Base-by-base conservation (phyloP, 2,329 filamentous ascomycete genomes). In the Cyanodermella asteris region DNA sequence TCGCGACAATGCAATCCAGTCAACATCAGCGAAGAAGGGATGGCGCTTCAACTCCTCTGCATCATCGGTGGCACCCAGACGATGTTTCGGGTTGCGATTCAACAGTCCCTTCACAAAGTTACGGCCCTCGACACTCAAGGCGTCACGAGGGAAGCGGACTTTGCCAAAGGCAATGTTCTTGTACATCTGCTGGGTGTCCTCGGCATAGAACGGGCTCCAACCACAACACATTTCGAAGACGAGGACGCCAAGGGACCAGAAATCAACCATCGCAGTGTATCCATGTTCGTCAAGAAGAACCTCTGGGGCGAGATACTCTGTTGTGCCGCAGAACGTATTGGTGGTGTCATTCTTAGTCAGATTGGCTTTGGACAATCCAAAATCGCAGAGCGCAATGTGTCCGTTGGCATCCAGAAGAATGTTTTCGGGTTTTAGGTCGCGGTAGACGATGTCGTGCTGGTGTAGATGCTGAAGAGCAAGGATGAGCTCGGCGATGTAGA, bases 151-250 rank as follows among this genome's bases (percentile, higher is more conserved):
- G 48, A 97, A 97, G 32, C 87, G 66, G 29, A 97, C 87, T 47
- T 97, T 97, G 45, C 87, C 87, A 43, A 97, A 97, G 0, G 87
- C 87, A 45, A 97, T 97, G 55, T 97, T 97, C 60, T 97, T 97
- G 59, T 97, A 97, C 87, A 97, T 97, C 49, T 97, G 87, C 50
- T 97, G 87, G 1, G 87, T 97, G 44, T 97, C 87, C 43, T 97
- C 87, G 28, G 87, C 87, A 40, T 94, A 97, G 53, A 97, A 97
- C 0, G 87, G 87, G 41, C 81, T 93, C 87, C 87, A 97, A 17
- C 87, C 87, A 41, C 87, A 97, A 56, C 87, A 97, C 87, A 97
- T 97, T 50, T 97, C 87, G 41, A 97, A 97, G 2, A 97, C 87
- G 27, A 97, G 60, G 23, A 97, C 87, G 29, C 87, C 87, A 8